phyloP scores from a whole-genome alignment of 768 basidiomycete genomes.

The Tephrocybe sp. region DNA sequence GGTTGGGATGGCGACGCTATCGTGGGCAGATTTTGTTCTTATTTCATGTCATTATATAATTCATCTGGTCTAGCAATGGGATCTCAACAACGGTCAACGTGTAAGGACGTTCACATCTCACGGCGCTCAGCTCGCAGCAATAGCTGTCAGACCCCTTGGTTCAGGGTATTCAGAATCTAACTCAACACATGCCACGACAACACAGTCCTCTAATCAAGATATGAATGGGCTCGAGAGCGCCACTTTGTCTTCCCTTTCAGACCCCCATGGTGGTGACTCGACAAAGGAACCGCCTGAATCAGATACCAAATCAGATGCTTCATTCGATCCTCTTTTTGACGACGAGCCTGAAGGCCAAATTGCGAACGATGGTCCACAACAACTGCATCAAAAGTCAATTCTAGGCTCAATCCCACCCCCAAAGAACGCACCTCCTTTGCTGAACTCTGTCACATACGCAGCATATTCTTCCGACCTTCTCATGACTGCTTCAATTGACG shows the following conservation, averaged over 20 bases:
- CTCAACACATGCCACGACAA: slow-evolving; percentile 12
- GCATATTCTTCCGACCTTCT: slow-evolving; percentile 79
- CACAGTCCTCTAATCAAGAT: slow-evolving; percentile 4
- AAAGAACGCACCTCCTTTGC: slow-evolving; percentile 73
- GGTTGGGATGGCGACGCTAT: slow-evolving; percentile 92
- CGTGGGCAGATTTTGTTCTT: slow-evolving; percentile 42
- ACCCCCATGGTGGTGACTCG: neutral
- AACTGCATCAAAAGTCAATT: slow-evolving; percentile 18
- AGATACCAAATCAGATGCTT: slow-evolving; percentile 75
- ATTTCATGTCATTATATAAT: slow-evolving; percentile 11
- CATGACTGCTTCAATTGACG: slow-evolving; percentile 89
- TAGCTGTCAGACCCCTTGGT: slow-evolving; percentile 70
- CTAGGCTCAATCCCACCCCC: slow-evolving; percentile 48
- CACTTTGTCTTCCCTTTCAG: neutral
- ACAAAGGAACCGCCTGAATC: slow-evolving; percentile 27
- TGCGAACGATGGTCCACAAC: slow-evolving; percentile 16
- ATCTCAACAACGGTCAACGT: slow-evolving; percentile 85
- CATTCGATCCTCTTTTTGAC: slow-evolving; percentile 89
- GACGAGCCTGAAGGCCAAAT: slow-evolving; percentile 45
- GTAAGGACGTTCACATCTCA: slow-evolving; percentile 79
- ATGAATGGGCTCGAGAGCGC: slow-evolving; percentile 7
- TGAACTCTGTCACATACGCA: slow-evolving; percentile 58
- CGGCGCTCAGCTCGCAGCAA: slow-evolving; percentile 77
- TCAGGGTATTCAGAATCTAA: slow-evolving; percentile 31
- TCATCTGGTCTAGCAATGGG: slow-evolving; percentile 78